Base-by-base conservation (phyloP, 192 early-diverging fungal genomes). In the Podila minutissima region DNA sequence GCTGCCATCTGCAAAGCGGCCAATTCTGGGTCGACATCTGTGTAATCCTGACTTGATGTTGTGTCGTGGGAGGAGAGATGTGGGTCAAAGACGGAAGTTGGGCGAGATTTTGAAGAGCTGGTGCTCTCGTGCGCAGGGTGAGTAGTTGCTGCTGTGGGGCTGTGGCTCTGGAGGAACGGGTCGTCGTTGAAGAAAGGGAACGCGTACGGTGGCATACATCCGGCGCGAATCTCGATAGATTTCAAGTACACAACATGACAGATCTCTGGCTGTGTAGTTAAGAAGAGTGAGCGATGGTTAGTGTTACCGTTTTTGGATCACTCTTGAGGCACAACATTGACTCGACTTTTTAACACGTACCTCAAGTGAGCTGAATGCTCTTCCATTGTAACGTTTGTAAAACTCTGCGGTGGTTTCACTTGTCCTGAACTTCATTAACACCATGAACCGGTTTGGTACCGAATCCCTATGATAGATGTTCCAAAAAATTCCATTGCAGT, bases 381-480 rank as follows among this genome's bases (percentile, higher is more conserved):
- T 87, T 37, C 95, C 96, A 71, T 95, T 97, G 87, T 89, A 98
- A 55, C 93, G 85, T 9, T 61, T 72, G 51, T 94, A 91, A 73
- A 97, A 98, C 59, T 86, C 86, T 28, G 78, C 77, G 2, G 95
- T 93, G 10, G 86, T 74, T 20, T 84, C 69, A 3, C 63, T 58
- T 50, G 86, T 75, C 53, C 92, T 78, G 83, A 99, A 96, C 82
- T 93, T 88, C 74, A 98, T 82, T 15, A 98, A 67, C 1, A 97
- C 93, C 88, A 97, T 92, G 74, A 95, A 97, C 59, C 94, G 91
- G 75, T 95, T 97, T 19, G 95, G 95, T 2, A 91, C 85, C 62
- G 86, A 74, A 83, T 99, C 97, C 37, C 94, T 89, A 73, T 35
- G 24, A 76, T 67, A 12, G 84, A 58, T 61, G 31, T 31, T 8